A percentile compares a stretch with the other conserved stretches of the same genome.
Evolutionary conservation across 2,329 filamentous ascomycete genomes (phyloP).

Genomic region (Microsporum ferrugineum): DNA sequence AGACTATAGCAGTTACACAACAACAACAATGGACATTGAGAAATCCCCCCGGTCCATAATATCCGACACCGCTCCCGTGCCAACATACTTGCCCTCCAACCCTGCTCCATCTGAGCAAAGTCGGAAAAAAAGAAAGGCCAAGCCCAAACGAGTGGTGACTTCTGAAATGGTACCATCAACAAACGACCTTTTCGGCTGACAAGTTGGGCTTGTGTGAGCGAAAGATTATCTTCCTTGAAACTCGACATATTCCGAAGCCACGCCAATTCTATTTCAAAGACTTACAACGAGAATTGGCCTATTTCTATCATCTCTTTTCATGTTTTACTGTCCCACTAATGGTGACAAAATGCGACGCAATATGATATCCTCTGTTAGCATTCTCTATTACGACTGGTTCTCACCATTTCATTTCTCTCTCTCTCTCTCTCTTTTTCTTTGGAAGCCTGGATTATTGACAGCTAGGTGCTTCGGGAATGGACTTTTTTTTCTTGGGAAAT

Average conservation of each 20-base stretch:
- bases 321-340: neutral
- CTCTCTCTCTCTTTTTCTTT: neutral
- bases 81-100: neutral
- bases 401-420: neutral
- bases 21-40: neutral
- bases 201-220: neutral
- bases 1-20: neutral
- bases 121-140: conserved; percentile 5
- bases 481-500: neutral
- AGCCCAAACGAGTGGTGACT: conserved; percentile 9
- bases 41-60: neutral
- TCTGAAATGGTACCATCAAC: conserved; percentile 12
- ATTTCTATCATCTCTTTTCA: neutral
- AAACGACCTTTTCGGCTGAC: conserved; percentile 11
- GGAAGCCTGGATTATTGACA: neutral
- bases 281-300: neutral
- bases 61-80: neutral
- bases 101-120: neutral
- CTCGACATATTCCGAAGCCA: neutral
- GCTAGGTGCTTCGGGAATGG: neutral
- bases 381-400: neutral
- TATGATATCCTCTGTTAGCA: neutral
- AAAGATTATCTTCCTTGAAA: neutral
- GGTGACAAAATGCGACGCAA: neutral
- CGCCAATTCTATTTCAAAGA: neutral